These are phyloP conservation scores for Aspergillus terreus DNA, from an alignment of 2,329 filamentous ascomycete species.

Conservation along the genomic window DNA sequence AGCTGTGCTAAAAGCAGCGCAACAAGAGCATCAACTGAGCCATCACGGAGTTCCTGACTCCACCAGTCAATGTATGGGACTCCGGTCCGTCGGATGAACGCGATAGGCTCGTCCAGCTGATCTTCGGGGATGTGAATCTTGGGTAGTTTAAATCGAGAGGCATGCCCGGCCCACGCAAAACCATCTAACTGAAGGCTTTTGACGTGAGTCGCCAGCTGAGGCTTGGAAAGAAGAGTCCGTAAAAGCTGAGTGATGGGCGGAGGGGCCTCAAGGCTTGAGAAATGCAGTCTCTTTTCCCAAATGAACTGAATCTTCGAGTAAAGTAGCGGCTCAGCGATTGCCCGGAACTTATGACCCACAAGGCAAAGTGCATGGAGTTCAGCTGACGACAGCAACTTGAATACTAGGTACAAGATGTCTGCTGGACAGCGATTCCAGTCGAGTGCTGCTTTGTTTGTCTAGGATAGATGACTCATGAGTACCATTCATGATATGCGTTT, in stretches of 20 bases:
- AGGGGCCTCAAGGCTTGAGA: no score
- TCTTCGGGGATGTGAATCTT: constrained; percentile 2
- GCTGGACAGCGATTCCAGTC: constrained; percentile 6
- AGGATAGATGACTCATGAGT: background rate
- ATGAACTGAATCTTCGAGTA: constrained; percentile 17
- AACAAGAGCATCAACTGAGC: constrained; percentile 15
- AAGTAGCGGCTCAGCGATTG: constrained; percentile 15
- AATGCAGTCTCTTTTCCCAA: constrained; percentile 4
- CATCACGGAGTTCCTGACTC: constrained; percentile 13
- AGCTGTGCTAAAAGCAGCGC: constrained; percentile 17
- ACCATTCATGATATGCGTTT: background rate
- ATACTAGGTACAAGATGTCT: constrained; percentile 14
- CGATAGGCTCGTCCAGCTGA: constrained; percentile 5
- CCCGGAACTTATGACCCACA: constrained; percentile 9
- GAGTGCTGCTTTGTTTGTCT: background rate
- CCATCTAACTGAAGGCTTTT: no score
- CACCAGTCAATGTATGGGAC: constrained; percentile 10
- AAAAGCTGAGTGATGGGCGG: no score
- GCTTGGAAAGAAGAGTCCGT: no score
- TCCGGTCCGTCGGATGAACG: constrained; percentile 6
- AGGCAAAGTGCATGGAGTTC: constrained; percentile 13
- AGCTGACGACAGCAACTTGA: constrained; percentile 11
- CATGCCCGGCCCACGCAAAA: no score
- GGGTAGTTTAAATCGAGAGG: background rate
- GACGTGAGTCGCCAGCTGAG: no score